These are phyloP conservation scores for Podospora comata DNA, from an alignment of 495 filamentous ascomycete genomes.

Conservation along the genomic window DNA sequence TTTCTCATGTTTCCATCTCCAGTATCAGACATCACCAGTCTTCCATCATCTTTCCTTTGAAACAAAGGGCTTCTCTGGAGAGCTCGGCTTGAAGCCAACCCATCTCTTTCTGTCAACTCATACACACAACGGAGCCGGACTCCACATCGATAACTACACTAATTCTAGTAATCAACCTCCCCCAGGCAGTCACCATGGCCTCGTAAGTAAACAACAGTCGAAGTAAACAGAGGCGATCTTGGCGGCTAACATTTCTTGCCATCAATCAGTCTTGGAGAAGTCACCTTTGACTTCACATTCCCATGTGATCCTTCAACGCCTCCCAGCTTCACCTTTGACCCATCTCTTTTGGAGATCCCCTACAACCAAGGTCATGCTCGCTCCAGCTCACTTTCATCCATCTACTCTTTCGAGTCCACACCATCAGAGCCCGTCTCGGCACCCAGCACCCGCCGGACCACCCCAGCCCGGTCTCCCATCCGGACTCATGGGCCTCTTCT, in stretches of 20 bases:
- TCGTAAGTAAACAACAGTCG: constrained; percentile 36
- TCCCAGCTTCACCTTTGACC: constrained; percentile 54
- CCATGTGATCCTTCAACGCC: constrained; percentile 48
- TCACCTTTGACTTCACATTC: constrained; percentile 53
- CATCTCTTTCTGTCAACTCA: constrained; percentile 24
- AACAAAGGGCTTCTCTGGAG: constrained; percentile 28
- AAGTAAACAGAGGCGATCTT: constrained; percentile 1
- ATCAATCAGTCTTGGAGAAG: constrained; percentile 45
- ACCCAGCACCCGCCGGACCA: constrained; percentile 63
- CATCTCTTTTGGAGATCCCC: constrained; percentile 49
- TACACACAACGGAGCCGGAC: constrained; percentile 41
- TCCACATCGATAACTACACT: constrained; percentile 29
- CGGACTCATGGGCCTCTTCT: constrained; percentile 76
- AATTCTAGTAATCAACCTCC: constrained; percentile 1
- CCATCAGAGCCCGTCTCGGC: constrained; percentile 61
- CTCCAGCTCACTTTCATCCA: constrained; percentile 53
- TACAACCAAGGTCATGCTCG: constrained; percentile 48
- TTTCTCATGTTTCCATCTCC: constrained; percentile 30
- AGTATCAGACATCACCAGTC: constrained; percentile 25
- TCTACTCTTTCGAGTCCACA: constrained; percentile 64
- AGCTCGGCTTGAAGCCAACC: constrained; percentile 24
- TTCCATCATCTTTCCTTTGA: constrained; percentile 18
- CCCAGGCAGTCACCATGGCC: constrained; percentile 46
- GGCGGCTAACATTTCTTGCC: constrained; percentile 27
- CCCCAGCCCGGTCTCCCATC: constrained; percentile 70